Evolutionary conservation across 345 rosid genomes (phyloP), one percentile per base, ranked within the genome.

Genomic region (Tarenaya hassleriana): DNA sequence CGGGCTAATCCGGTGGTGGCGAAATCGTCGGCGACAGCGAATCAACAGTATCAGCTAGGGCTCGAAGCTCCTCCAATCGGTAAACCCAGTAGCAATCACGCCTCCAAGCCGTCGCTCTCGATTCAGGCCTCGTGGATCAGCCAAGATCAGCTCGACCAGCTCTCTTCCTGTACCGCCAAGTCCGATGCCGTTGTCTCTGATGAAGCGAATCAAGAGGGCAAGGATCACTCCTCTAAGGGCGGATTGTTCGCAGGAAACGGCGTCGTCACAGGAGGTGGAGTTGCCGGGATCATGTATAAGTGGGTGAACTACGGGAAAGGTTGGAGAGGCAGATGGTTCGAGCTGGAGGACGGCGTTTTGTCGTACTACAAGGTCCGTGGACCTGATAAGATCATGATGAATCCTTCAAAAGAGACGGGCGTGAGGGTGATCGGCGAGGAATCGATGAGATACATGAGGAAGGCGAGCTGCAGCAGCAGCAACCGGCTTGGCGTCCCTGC

Each of bases 281-380:
- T 77, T 38, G 96, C 77, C 0, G 97, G 99, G 73, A 78, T 92
- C 41, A 73, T 92, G 58, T 82, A 88, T 72, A 92, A 92, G 69
- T 92, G 99, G 99, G 94, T 83, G 27, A 83, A 92, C 69, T 92
- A 92, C 53, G 97, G 99, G 16, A 92, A 83, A 67, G 94, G 99
- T 9, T 92, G 97, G 99, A 74, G 80, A 66, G 66, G 84, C 14
- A 67, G 99, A 57, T 92, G 99, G 97, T 85, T 92, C 45, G 78
- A 75, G 62, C 81, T 92, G 2, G 94, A 82, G 32, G 91, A 86
- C 24, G 92, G 95, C 0, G 97, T 87, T 50, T 46, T 82, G 55
- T 92, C 96, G 44, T 92, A 83, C 59, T 88, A 88, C 34, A 92
- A 92, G 68, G 74, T 88, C 62, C 99, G 82, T 35, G 99, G 99